phyloP scores from a whole-genome alignment of 2,329 filamentous ascomycete genomes.

The Waltergamsia citrina region DNA sequence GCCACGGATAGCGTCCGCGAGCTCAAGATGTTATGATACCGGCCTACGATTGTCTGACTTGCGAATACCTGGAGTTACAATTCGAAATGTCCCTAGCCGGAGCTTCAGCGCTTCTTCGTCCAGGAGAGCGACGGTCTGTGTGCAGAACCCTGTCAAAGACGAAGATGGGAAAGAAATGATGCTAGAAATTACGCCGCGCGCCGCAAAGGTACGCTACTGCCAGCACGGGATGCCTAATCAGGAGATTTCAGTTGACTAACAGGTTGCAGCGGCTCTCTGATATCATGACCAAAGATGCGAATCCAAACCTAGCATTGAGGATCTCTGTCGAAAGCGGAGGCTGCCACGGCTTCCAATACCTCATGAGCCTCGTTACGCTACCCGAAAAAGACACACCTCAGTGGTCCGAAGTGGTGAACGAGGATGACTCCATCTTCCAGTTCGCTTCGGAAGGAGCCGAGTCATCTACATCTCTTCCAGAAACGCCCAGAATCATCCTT shows the following conservation, averaged over 20 bases:
- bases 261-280: constrained; percentile 55
- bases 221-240: background rate
- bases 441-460: constrained; percentile 43
- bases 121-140: constrained; percentile 33
- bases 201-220: constrained; percentile 56
- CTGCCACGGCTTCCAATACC: constrained; percentile 96
- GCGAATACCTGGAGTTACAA: background rate
- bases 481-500: constrained; percentile 70
- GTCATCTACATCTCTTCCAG: constrained; percentile 13
- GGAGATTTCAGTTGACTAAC: constrained; percentile 2
- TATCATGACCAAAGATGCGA: constrained; percentile 63
- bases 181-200: constrained; percentile 75
- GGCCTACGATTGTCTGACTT: background rate
- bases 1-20: constrained; percentile 1
- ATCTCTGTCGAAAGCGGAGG: constrained; percentile 89
- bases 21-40: constrained; percentile 2
- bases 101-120: constrained; percentile 26
- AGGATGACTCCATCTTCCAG: constrained; percentile 85
- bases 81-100: background rate
- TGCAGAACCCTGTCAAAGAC: constrained; percentile 66
- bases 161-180: constrained; percentile 78
- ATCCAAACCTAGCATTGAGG: constrained; percentile 77
- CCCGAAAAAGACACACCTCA: constrained; percentile 27
- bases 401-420: constrained; percentile 29
- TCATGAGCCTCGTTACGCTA: constrained; percentile 74